Conservation (phyloP, 2,329 filamentous ascomycete genomes). For the Aquanectria penicillioides region DNA sequence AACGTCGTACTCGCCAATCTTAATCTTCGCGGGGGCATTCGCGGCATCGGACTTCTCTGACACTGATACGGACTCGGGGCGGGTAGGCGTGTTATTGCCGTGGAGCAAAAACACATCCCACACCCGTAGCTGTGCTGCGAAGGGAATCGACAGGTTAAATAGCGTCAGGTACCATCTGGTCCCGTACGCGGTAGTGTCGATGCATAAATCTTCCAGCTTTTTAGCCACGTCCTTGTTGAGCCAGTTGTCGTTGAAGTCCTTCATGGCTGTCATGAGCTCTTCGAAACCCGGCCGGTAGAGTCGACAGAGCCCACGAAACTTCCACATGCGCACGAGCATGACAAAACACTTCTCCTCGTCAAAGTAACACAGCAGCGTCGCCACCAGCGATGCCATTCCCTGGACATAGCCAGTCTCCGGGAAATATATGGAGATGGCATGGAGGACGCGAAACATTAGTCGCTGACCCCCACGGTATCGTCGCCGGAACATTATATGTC, state of each 20-base stretch:
- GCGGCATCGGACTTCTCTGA: constrained; percentile 29
- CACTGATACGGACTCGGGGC: constrained; percentile 19
- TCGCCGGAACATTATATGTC: constrained; percentile 96
- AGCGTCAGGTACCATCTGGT: constrained; percentile 97
- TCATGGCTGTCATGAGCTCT: constrained; percentile 85
- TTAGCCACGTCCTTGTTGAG: constrained; percentile 81
- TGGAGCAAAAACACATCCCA: constrained; percentile 99
- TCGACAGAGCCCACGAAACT: constrained; percentile 83
- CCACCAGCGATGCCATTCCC: constrained; percentile 94
- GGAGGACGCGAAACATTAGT: constrained; percentile 89
- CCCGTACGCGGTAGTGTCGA: constrained; percentile 91
- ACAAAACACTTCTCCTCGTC: constrained; percentile 95
- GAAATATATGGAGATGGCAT: constrained; percentile 91
- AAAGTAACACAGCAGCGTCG: constrained; percentile 94
- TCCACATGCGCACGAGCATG: constrained; percentile 96
- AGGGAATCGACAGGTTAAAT: constrained; percentile 97
- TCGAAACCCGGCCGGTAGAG: constrained; percentile 87
- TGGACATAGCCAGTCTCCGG: constrained; percentile 95
- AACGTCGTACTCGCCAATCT: constrained; percentile 74
- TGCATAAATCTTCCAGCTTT: constrained; percentile 80
- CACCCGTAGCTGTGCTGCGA: constrained; percentile 90
- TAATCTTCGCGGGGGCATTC: constrained; percentile 31
- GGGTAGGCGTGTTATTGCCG: constrained; percentile 55
- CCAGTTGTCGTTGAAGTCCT: constrained; percentile 88
- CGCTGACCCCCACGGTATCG: constrained; percentile 93